phyloP scores from a whole-genome alignment of 768 basidiomycete species.

The Cystobasidium onofrii region DNA sequence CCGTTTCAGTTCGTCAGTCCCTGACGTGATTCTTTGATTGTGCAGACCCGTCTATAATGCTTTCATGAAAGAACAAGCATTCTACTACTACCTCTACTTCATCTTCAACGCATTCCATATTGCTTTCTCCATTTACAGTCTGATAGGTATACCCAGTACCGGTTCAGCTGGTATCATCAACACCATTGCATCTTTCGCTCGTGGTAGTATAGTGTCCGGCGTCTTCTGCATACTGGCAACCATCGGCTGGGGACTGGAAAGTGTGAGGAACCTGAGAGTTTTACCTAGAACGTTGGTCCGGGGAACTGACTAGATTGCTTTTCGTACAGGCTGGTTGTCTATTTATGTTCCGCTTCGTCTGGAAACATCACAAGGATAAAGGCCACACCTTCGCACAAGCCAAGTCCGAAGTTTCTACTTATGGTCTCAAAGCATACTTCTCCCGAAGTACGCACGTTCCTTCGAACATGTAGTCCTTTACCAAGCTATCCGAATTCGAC shows the following conservation, averaged over 20 bases:
- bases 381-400: slow-evolving; percentile 69
- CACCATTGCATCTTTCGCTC: slow-evolving; percentile 70
- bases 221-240: slow-evolving; percentile 72
- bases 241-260: slow-evolving; percentile 79
- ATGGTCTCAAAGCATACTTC: slow-evolving; percentile 82
- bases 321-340: neutral
- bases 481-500: too few relatives aligned
- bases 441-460: slow-evolving; percentile 45
- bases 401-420: slow-evolving; percentile 68
- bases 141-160: slow-evolving; percentile 82
- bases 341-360: slow-evolving; percentile 51
- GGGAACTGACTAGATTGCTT: slow-evolving; percentile 18
- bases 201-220: slow-evolving; percentile 66
- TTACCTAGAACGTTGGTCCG: slow-evolving; percentile 25
- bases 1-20: too few relatives aligned
- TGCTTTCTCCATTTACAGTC: slow-evolving; percentile 84
- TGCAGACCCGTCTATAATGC: slow-evolving; percentile 87
- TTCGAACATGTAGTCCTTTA: neutral
- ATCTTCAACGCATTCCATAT: slow-evolving; percentile 94
- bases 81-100: slow-evolving; percentile 95
- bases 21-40: too few relatives aligned
- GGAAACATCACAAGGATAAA: slow-evolving; percentile 66
- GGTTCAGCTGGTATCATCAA: slow-evolving; percentile 93
- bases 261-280: slow-evolving; percentile 51
- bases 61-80: slow-evolving; percentile 80